Evolutionary conservation across 1,284 basidiomycete species (phyloP), one percentile per base, ranked within the genome.

Genomic region (Marasmius fiardii): DNA sequence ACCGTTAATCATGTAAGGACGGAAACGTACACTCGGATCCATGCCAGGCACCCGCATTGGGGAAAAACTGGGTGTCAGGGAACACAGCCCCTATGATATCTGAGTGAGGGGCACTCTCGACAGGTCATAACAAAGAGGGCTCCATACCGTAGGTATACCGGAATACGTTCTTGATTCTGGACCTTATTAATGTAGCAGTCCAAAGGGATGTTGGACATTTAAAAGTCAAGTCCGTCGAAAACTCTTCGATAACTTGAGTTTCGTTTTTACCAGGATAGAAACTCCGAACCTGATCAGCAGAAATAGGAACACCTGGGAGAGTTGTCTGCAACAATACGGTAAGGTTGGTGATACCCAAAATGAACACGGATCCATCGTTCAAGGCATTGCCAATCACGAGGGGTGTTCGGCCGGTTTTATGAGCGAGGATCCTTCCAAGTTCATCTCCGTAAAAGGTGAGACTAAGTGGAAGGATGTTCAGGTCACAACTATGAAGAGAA

Each of bases 141-240:
- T 31, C 10, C 10, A 31, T 31, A 39, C 60, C 59, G 20, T 61
- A 63, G 0, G 43, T 39, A 37, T 61, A 61, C 7, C 62, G 60
- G 20, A 31, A 63, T n/a, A 61, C 56, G 26, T 56, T 53, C 4
- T 44, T 6, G 10, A 61, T 28, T 14, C 62, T 58, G 2, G 55
- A 56, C 16, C 51, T 44, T 7, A 61, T 57, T 12, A 53, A 49
- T 6, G 57, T 58, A 41, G 23, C 47, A 11, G 48, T 43, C 62
- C 62, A 63, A 7, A 63, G 52, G 20, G 55, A 34, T 26, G 60
- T 54, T 20, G 59, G 57, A 50, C 62, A 23, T n/a, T 16, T 8
- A 45, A 16, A 3, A 41, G 11, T n/a, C n/a, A 16, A 14, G 16
- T 41, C 1, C 4, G 39, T 55, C 3, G 14, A 20, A 41, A 41